These are phyloP conservation scores for Yamadazyma atmosphaerica DNA, from an alignment of 1,139 yeast species.

Conservation along the genomic window DNA sequence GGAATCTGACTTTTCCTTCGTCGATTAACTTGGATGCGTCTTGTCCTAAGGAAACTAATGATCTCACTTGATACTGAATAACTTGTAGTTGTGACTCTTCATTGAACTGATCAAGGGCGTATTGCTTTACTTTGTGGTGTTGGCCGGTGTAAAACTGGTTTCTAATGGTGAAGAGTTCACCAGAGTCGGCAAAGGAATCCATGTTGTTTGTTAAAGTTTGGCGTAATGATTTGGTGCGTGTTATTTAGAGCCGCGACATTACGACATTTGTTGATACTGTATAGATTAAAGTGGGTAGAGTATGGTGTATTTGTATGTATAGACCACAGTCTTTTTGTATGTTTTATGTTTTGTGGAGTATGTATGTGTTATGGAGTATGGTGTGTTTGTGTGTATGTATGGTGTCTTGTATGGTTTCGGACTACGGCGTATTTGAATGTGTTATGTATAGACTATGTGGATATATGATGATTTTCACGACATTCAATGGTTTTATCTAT, in stretches of 20 bases:
- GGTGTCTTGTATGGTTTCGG: too few relatives aligned
- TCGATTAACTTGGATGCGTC: slow-evolving; percentile 46
- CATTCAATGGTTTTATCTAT: too few relatives aligned
- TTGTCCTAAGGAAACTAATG: slow-evolving; percentile 37
- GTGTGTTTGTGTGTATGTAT: too few relatives aligned
- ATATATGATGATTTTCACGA: too few relatives aligned
- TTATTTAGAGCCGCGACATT: not conserved
- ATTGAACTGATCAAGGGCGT: slow-evolving; percentile 36
- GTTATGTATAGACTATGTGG: too few relatives aligned
- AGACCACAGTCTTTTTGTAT: too few relatives aligned
- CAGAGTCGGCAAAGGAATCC: slow-evolving; percentile 41
- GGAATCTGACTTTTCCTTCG: slow-evolving; percentile 33
- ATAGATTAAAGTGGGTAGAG: too few relatives aligned
- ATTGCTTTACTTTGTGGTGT: slow-evolving; percentile 36
- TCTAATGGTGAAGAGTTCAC: slow-evolving; percentile 44
- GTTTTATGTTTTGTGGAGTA: too few relatives aligned
- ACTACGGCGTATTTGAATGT: too few relatives aligned
- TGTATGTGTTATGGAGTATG: too few relatives aligned
- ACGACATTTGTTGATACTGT: too few relatives aligned
- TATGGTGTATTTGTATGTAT: too few relatives aligned
- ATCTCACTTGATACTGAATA: slow-evolving; percentile 44
- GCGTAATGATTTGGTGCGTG: not conserved
- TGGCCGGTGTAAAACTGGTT: slow-evolving; percentile 52
- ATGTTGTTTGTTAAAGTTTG: slow-evolving; percentile 17
- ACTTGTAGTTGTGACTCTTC: slow-evolving; percentile 39